Conservation (phyloP, 306 rosid genomes). For the Adenanthera pavonina region DNA sequence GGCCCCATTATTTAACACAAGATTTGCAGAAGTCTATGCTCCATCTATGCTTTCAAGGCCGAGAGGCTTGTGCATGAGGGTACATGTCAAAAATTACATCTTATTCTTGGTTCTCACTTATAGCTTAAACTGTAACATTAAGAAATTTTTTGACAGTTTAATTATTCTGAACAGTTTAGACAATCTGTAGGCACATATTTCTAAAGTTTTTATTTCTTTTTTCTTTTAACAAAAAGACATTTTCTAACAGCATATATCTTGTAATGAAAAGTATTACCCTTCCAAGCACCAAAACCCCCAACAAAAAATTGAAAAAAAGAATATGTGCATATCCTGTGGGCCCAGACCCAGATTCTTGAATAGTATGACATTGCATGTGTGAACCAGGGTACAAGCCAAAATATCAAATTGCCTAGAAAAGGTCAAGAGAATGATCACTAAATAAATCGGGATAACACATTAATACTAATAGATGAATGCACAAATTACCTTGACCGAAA, state of each 20-base stretch:
- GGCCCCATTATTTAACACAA: background rate
- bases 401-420: slow-evolving; percentile 8
- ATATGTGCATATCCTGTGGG: slow-evolving; percentile 14
- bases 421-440: slow-evolving; percentile 13
- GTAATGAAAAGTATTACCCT: slow-evolving; percentile 2
- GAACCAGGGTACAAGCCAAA: slow-evolving; percentile 7
- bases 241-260: background rate
- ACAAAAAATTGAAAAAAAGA: background rate
- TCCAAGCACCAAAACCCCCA: background rate
- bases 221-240: background rate
- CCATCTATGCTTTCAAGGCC: background rate
- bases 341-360: slow-evolving; percentile 11
- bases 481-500: slow-evolving; percentile 80
- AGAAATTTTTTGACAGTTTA: slow-evolving; percentile 17
- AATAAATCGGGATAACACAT: slow-evolving; percentile 20
- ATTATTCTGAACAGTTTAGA: background rate
- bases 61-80: background rate
- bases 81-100: background rate
- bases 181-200: slow-evolving; percentile 1
- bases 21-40: background rate
- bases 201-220: slow-evolving; percentile 22
- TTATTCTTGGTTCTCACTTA: background rate
- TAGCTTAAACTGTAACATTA: slow-evolving; percentile 14
- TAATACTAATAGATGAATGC: slow-evolving; percentile 16
- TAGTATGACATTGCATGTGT: background rate